These are phyloP conservation scores for Pythium phragmitis DNA, from an alignment of 352 stramenopile species.

Conservation along the genomic window DNA sequence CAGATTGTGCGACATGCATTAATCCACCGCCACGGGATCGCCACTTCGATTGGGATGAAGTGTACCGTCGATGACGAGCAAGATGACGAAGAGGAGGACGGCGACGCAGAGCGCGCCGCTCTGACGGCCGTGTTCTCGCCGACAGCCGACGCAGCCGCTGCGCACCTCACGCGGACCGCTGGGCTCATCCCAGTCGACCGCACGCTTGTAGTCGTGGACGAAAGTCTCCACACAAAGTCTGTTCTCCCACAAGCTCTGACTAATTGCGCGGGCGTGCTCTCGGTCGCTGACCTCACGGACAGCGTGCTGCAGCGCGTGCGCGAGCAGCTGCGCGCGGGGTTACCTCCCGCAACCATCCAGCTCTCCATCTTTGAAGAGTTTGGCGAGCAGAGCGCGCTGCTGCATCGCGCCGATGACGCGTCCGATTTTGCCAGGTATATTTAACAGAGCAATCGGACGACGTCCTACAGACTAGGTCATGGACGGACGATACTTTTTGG, in stretches of 20 bases:
- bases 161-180: conserved; percentile 7
- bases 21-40: conserved; percentile 18
- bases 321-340: conserved; percentile 37
- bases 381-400: conserved; percentile 46
- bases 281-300: conserved; percentile 53
- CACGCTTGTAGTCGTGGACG: conserved; percentile 21
- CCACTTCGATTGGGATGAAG: conserved; percentile 1
- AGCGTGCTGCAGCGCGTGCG: conserved; percentile 52
- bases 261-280: conserved; percentile 30
- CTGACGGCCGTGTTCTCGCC: conserved; percentile 14
- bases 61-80: conserved; percentile 4
- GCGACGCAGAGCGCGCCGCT: not conserved
- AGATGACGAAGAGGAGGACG: conserved; percentile 7
- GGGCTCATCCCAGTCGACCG: conserved; percentile 5
- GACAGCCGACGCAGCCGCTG: conserved; percentile 1
- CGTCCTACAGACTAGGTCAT: conserved; percentile 46
- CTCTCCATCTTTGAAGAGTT: conserved; percentile 26
- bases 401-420: conserved; percentile 34
- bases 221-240: conserved; percentile 1
- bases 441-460: conserved; percentile 27
- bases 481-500: conserved; percentile 83
- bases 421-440: conserved; percentile 54
- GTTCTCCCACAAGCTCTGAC: not conserved
- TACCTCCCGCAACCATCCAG: conserved; percentile 35
- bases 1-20: conserved; percentile 12